Evolutionary conservation across 179 eudicot species (phyloP).

Genomic region (Nepenthes alata): DNA sequence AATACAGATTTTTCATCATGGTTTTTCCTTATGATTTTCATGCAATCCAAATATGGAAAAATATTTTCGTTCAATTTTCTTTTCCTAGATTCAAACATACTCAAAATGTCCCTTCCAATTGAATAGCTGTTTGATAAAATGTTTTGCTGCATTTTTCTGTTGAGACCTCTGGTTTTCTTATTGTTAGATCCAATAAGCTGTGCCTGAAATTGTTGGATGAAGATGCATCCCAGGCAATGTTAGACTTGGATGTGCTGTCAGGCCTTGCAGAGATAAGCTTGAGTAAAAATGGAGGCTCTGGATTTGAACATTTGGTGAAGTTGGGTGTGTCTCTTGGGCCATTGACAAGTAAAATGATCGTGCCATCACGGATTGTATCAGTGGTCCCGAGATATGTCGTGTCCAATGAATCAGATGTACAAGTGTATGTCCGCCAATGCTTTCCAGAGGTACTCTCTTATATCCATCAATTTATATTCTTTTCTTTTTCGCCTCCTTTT

Average conservation of each 20-base stretch:
- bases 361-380: conserved; percentile 53
- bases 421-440: conserved; percentile 58
- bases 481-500: not conserved
- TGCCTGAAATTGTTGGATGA: conserved; percentile 49
- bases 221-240: conserved; percentile 36
- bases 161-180: not conserved
- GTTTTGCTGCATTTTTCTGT: not conserved
- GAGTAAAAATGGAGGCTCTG: conserved; percentile 33
- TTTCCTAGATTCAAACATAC: conserved; percentile 1
- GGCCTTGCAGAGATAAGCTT: conserved; percentile 81
- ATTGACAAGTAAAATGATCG: conserved; percentile 26
- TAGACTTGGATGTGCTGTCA: conserved; percentile 88
- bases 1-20: no score
- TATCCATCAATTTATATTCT: conserved; percentile 2
- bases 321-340: conserved; percentile 82
- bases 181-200: conserved; percentile 58
- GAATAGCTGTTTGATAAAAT: not conserved
- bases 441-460: conserved; percentile 49
- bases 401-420: conserved; percentile 62
- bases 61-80: not conserved
- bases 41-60: no score
- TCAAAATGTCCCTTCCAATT: no score
- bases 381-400: conserved; percentile 69
- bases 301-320: conserved; percentile 37
- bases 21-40: no score